Percentiles rank a stretch among this genome's conserved stretches.
Evolutionary conservation across 371 early-diverging fungal species (phyloP).

Genomic region (Apophysomyces elegans): DNA sequence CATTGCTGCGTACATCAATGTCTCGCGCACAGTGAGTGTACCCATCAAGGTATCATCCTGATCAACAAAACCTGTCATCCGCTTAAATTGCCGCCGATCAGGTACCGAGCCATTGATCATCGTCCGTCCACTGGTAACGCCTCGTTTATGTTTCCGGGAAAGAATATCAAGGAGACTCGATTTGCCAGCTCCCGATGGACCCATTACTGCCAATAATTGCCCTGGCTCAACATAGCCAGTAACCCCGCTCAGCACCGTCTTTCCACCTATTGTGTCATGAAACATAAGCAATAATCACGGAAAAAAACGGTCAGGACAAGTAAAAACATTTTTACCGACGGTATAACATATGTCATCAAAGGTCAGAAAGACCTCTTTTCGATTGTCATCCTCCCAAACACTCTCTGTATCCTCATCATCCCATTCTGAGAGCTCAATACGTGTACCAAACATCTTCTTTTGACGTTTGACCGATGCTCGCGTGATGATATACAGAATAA

Average conservation of each 20-base stretch:
- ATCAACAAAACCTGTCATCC: constrained; percentile 85
- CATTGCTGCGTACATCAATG: constrained; percentile 85
- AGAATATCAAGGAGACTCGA: constrained; percentile 77
- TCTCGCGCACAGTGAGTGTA: constrained; percentile 89
- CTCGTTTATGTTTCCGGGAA: constrained; percentile 83
- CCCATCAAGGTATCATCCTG: constrained; percentile 90
- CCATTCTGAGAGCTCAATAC: constrained; percentile 28
- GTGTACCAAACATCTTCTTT: constrained; percentile 41
- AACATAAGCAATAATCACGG: neutral
- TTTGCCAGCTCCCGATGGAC: constrained; percentile 43
- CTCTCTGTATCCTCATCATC: constrained; percentile 23
- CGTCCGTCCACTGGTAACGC: constrained; percentile 86
- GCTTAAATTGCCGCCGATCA: constrained; percentile 58
- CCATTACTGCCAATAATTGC: constrained; percentile 75
- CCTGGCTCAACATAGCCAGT: constrained; percentile 65
- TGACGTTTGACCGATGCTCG: constrained; percentile 40
- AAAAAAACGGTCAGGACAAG: neutral
- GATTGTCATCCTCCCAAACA: constrained; percentile 12
- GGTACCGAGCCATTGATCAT: constrained; percentile 80
- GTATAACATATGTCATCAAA: constrained; percentile 44
- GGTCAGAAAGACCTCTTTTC: constrained; percentile 30
- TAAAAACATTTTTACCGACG: constrained; percentile 23
- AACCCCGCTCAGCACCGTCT: constrained; percentile 49
- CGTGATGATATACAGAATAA: constrained; percentile 32
- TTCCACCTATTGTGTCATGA: constrained; percentile 17